Base-by-base conservation (phyloP, 2,329 filamentous ascomycete species). In the Ophiocordyceps polyrhachis-furcata region DNA sequence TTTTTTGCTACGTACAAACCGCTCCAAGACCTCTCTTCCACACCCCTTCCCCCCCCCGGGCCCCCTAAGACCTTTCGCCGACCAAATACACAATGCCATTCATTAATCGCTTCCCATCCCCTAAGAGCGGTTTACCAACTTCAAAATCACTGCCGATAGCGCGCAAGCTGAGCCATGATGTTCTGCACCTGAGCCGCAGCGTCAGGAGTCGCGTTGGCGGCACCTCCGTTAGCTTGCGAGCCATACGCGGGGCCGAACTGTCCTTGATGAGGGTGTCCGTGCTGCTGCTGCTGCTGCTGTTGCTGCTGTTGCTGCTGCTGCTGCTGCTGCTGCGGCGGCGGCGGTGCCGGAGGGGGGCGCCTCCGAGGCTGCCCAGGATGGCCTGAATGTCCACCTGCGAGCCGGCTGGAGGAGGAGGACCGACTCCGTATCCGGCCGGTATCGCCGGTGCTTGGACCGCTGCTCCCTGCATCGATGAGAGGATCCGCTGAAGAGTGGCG, bases 131-230 rank as follows among this genome's bases (percentile, higher is more conserved):
- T n/a, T n/a, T n/a, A n/a, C n/a, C n/a, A n/a, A n/a, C n/a, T n/a
- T n/a, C n/a, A n/a, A n/a, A n/a, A n/a, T 51, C 41, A 76, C 55
- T 78, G 71, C 49, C 77, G 69, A 54, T 75, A 81, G 52, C 73
- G 75, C 42, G 79, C 74, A 47, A 86, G 63, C 53, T 83, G 77
- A 14, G 79, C 78, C 73, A 87, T 81, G 44, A 87, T 83, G 53
- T 83, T 81, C 56, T 81, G 74, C 52, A 86, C 69, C 44, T 76
- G 68, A 13, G 77, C 65, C 9, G 67, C 64, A 13, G 65, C 59
- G 45, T 63, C 61, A 13, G 44, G 31, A 15, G 15, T 21, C 40
- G 40, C 32, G 23, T 51, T 54, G 44, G 50, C 47, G 44, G 51
- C 49, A 43, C 51, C 50, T 25, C 58, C 51, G n/a, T 55, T 54